These are phyloP conservation scores for Hypomontagnella submonticulosa DNA, from an alignment of 495 filamentous ascomycete species.

Conservation along the genomic window DNA sequence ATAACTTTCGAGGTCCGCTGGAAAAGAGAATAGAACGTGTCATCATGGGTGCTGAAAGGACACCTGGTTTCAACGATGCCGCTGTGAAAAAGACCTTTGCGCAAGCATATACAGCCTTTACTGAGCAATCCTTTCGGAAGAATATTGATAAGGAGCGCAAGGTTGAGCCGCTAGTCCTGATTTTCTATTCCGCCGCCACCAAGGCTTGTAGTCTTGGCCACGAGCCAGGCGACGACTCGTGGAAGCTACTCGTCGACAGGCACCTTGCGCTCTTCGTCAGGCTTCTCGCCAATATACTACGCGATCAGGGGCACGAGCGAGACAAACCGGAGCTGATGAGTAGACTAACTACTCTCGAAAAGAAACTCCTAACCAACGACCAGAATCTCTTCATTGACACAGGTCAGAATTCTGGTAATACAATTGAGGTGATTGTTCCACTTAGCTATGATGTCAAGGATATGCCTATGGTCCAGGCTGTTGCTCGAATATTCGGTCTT, in stretches of 20 bases:
- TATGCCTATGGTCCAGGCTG: conserved; percentile 91
- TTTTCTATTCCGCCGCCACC: conserved; percentile 76
- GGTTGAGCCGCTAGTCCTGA: conserved; percentile 92
- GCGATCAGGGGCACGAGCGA: conserved; percentile 75
- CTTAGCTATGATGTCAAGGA: conserved; percentile 93
- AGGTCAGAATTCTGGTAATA: conserved; percentile 64
- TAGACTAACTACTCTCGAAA: conserved; percentile 84
- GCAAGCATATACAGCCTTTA: conserved; percentile 72
- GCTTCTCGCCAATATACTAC: conserved; percentile 80
- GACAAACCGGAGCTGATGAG: conserved; percentile 84
- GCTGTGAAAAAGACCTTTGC: conserved; percentile 92
- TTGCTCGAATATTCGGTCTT: conserved; percentile 84
- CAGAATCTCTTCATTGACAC: conserved; percentile 78
- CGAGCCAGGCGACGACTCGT: conserved; percentile 82
- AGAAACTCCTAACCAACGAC: conserved; percentile 93
- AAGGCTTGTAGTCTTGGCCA: conserved; percentile 90
- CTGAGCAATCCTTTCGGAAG: conserved; percentile 85
- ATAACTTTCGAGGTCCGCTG: conserved; percentile 73
- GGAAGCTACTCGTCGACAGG: conserved; percentile 92
- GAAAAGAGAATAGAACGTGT: conserved; percentile 83
- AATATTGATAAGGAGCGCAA: conserved; percentile 93
- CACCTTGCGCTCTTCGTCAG: conserved; percentile 96
- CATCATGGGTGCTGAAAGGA: conserved; percentile 69
- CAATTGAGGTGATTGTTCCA: conserved; percentile 81
- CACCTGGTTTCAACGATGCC: conserved; percentile 88